Evolutionary conservation across 768 basidiomycete species (phyloP).

Genomic region (Amanita subjunquillea): DNA sequence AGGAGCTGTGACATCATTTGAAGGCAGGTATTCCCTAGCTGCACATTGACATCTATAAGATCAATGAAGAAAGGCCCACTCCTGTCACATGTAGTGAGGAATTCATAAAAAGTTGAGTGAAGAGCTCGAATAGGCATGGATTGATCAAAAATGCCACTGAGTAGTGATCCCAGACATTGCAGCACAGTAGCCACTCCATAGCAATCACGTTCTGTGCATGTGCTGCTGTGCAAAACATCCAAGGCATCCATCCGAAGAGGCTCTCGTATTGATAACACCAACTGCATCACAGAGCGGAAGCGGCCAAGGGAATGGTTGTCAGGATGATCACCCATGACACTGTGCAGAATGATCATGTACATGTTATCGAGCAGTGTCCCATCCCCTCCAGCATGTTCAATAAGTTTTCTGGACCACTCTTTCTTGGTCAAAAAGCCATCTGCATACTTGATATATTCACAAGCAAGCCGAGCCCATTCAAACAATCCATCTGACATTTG

Average conservation of each 20-base stretch:
- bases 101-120: background rate
- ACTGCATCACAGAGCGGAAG: background rate
- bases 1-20: background rate
- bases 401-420: background rate
- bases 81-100: background rate
- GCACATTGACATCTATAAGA: background rate
- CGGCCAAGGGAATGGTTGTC: background rate
- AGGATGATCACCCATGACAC: background rate
- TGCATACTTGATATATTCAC: background rate
- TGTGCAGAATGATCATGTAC: background rate
- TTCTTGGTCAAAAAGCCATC: background rate
- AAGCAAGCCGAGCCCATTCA: no score
- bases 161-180: background rate
- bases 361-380: no score
- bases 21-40: background rate
- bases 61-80: no score
- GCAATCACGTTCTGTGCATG: no score
- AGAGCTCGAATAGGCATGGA: background rate
- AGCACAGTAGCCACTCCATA: background rate
- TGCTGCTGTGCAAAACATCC: background rate
- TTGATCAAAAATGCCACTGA: background rate
- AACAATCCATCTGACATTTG: background rate
- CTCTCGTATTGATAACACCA: background rate
- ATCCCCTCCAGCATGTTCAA: no score
- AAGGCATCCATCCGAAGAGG: background rate